Percentiles rank a stretch among this genome's conserved stretches.
These are phyloP conservation scores for Claviceps sp. DNA, from an alignment of 2,329 filamentous ascomycete genomes.

Conservation along the genomic window DNA sequence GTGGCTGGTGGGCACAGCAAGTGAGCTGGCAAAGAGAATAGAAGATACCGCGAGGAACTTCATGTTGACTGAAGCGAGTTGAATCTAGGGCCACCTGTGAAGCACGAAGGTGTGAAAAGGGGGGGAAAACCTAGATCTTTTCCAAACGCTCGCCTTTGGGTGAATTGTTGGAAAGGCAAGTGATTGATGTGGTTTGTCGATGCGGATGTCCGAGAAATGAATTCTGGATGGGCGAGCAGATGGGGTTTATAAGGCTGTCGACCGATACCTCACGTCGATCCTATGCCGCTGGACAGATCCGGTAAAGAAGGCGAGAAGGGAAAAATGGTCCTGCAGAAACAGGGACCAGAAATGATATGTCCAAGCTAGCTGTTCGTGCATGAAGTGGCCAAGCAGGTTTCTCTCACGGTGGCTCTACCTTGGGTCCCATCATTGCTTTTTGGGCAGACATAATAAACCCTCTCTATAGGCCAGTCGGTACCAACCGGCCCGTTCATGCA, in stretches of 20 bases:
- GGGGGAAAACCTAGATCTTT: neutral
- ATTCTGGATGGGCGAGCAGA: neutral
- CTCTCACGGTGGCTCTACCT: neutral
- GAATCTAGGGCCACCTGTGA: neutral
- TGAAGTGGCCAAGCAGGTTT: neutral
- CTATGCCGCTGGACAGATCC: neutral
- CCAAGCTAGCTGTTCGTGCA: neutral
- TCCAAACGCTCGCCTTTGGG: neutral
- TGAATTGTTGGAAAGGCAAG: neutral
- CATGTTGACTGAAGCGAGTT: constrained; percentile 4
- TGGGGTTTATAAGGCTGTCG: neutral
- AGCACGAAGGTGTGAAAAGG: neutral
- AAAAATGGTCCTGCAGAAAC: neutral
- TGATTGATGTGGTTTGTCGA: neutral
- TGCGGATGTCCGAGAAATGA: neutral
- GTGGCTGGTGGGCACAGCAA: constrained; percentile 8
- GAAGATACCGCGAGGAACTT: constrained; percentile 7
- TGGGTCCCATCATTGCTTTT: neutral
- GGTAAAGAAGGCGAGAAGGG: neutral
- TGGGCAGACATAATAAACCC: neutral
- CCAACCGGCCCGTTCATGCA: constrained; percentile 1
- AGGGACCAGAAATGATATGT: neutral
- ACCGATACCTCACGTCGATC: neutral
- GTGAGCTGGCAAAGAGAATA: constrained; percentile 7
- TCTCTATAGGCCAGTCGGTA: neutral